A percentile compares a stretch with the other conserved stretches of the same genome.
Conservation (phyloP, 108 stramenopile species). For the Fistulifera pelliculosa region DNA sequence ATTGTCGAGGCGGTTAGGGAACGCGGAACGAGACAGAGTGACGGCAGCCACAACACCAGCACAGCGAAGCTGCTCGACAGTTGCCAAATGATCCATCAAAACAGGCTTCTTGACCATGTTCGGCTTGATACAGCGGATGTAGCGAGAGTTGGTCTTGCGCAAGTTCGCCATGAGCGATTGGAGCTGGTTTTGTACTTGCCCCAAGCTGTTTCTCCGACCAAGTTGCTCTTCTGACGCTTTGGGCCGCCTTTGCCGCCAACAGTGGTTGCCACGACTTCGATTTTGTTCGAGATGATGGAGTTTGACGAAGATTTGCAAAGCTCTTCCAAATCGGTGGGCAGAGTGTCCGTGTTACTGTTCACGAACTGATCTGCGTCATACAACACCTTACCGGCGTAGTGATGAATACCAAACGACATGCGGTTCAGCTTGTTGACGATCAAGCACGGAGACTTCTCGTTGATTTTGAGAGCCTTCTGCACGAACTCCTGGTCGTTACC, state of each 20-base stretch:
- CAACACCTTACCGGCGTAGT: slow-evolving; percentile 90
- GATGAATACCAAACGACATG: slow-evolving; percentile 82
- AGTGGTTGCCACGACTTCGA: slow-evolving; percentile 8
- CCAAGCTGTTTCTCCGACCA: slow-evolving; percentile 57
- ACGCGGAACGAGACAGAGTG: slow-evolving; percentile 84
- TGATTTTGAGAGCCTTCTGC: slow-evolving; percentile 45
- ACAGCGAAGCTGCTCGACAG: slow-evolving; percentile 90
- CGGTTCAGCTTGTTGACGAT: slow-evolving; percentile 40
- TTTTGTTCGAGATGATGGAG: slow-evolving; percentile 39
- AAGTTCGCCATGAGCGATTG: slow-evolving; percentile 54
- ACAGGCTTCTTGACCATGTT: slow-evolving; percentile 71
- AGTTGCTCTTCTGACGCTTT: slow-evolving; percentile 43
- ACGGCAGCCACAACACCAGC: slow-evolving; percentile 92
- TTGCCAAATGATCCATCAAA: slow-evolving; percentile 69
- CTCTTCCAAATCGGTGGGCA: slow-evolving; percentile 64
- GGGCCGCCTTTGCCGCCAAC: slow-evolving; percentile 4
- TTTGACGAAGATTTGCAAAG: slow-evolving; percentile 41
- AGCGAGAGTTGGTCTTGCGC: slow-evolving; percentile 63
- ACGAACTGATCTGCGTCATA: slow-evolving; percentile 84
- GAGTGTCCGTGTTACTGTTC: slow-evolving; percentile 74
- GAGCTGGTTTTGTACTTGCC: slow-evolving; percentile 77
- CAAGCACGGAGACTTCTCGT: slow-evolving; percentile 49
- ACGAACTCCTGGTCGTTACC: slow-evolving; percentile 82
- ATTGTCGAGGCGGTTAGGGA: slow-evolving; percentile 87
- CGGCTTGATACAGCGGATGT: slow-evolving; percentile 85